Evolutionary conservation across 345 rosid species (phyloP).

Genomic region (Citrus australasica): DNA sequence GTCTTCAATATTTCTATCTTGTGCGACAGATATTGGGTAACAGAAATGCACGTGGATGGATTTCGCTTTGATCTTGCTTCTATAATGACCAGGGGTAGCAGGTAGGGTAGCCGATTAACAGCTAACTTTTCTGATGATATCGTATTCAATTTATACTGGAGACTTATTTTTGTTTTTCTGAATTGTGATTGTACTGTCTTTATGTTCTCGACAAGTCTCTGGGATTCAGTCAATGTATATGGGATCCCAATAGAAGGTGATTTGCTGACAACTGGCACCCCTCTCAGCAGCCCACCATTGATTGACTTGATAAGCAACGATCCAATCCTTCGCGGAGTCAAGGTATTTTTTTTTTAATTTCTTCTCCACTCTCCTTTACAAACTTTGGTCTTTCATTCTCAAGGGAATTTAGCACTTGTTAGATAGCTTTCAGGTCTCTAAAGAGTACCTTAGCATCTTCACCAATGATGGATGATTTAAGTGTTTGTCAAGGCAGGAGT

Average conservation of each 20-base stretch:
- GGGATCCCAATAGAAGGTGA: conserved; percentile 71
- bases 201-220: conserved; percentile 49
- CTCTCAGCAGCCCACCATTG: conserved; percentile 80
- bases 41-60: conserved; percentile 97
- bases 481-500: neutral
- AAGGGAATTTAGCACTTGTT: neutral
- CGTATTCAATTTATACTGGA: neutral
- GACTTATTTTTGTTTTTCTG: conserved; percentile 3
- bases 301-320: conserved; percentile 92
- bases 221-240: conserved; percentile 85
- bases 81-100: conserved; percentile 90
- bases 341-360: conserved; percentile 43
- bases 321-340: conserved; percentile 80
- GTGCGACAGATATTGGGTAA: conserved; percentile 87
- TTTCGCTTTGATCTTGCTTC: conserved; percentile 99
- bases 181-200: conserved; percentile 3
- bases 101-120: conserved; percentile 88
- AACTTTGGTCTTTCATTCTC: neutral
- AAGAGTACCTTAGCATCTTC: neutral
- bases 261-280: conserved; percentile 71
- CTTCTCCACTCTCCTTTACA: neutral
- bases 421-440: neutral
- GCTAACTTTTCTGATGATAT: conserved; percentile 3
- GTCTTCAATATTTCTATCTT: conserved; percentile 8
- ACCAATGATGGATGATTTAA: neutral